A percentile compares a stretch with the other conserved stretches of the same genome.
Conservation (phyloP, 2,329 filamentous ascomycete species). For the Alternaria hordeiaustralica region DNA sequence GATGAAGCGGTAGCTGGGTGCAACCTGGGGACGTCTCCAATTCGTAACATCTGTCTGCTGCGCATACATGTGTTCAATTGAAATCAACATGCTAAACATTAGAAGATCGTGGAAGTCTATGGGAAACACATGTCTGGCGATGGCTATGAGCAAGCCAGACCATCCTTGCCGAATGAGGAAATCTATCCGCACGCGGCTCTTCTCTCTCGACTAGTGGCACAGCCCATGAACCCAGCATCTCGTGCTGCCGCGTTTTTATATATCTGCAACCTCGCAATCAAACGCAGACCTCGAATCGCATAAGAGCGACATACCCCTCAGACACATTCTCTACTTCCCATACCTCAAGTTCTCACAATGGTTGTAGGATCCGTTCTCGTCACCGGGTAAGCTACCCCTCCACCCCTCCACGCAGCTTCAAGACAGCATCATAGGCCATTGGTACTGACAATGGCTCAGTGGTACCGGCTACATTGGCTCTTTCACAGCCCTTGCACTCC, state of each 20-base stretch:
- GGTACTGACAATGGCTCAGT: conserved; percentile 57
- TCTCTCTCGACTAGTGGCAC: conserved; percentile 16
- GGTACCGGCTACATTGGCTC: conserved; percentile 99
- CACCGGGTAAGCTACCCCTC: conserved; percentile 72
- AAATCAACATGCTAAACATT: not conserved
- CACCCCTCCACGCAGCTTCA: conserved; percentile 27
- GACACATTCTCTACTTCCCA: not conserved
- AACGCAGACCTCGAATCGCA: not conserved
- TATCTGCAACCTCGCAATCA: conserved; percentile 18
- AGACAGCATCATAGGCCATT: conserved; percentile 2
- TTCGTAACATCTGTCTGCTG: not conserved
- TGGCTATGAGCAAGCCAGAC: not conserved
- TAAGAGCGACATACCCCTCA: not conserved
- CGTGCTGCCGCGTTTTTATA: conserved; percentile 28
- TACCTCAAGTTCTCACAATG: conserved; percentile 59
- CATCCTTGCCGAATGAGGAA: conserved; percentile 16
- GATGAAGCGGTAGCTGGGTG: not conserved
- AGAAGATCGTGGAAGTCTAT: not conserved
- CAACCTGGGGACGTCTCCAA: not conserved
- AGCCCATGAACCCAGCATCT: conserved; percentile 18
- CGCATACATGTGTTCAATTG: not conserved
- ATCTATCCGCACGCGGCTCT: conserved; percentile 24
- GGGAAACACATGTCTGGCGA: not conserved
- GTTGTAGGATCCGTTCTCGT: conserved; percentile 86
- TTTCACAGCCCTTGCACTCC: conserved; percentile 90